Conservation (phyloP, 2,329 filamentous ascomycete species). For the Trichothecium roseum region DNA sequence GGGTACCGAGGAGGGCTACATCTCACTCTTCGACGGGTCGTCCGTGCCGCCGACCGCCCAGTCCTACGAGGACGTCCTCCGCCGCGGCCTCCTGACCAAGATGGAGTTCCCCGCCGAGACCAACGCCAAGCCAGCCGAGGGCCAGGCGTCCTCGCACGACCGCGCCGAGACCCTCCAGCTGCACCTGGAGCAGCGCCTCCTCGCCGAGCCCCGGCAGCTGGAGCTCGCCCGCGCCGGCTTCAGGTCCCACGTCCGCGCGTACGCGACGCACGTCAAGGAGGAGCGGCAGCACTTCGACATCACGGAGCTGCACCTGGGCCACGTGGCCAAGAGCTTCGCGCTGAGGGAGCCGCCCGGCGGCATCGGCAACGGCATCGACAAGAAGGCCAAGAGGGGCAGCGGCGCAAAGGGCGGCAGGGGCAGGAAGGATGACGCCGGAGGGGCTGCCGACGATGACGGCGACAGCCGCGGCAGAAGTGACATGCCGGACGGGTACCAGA, state of each 20-base stretch:
- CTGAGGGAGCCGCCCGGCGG: slow-evolving; percentile 79
- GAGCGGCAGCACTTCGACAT: slow-evolving; percentile 88
- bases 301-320: slow-evolving; percentile 79
- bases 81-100: slow-evolving; percentile 53
- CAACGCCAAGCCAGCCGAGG: slow-evolving; percentile 33
- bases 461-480: slow-evolving; percentile 25
- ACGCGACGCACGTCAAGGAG: slow-evolving; percentile 81
- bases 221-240: slow-evolving; percentile 78
- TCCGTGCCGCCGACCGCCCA: slow-evolving; percentile 37
- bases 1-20: slow-evolving; percentile 85
- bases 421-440: background rate
- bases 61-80: slow-evolving; percentile 43
- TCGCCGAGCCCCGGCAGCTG: slow-evolving; percentile 55
- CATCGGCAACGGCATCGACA: slow-evolving; percentile 52
- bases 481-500: slow-evolving; percentile 29
- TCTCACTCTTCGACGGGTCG: slow-evolving; percentile 53
- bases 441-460: slow-evolving; percentile 4
- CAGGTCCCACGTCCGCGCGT: slow-evolving; percentile 86
- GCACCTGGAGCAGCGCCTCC: slow-evolving; percentile 48
- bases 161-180: slow-evolving; percentile 48
- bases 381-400: slow-evolving; percentile 31
- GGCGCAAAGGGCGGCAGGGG: slow-evolving; percentile 17
- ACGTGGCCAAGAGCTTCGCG: slow-evolving; percentile 88
- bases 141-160: slow-evolving; percentile 32
- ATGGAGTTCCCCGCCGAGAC: slow-evolving; percentile 64